Evolutionary conservation across 2,329 filamentous ascomycete genomes (phyloP).

Genomic region (Fusarium globosum): DNA sequence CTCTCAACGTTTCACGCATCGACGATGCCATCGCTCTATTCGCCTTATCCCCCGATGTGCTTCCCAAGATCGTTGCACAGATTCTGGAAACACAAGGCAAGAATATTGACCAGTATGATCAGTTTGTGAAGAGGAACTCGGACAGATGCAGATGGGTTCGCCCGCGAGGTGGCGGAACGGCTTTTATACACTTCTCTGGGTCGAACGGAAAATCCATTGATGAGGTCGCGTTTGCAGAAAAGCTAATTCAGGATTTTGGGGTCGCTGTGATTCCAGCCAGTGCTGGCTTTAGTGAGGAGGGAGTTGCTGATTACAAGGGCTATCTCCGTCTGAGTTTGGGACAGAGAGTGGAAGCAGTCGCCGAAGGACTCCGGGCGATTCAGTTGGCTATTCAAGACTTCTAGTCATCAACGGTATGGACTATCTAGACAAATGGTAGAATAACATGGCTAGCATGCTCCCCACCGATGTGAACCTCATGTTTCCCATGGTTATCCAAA

Average conservation of each 20-base stretch:
- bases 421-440: background rate
- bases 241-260: background rate
- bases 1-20: background rate
- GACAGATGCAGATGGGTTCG: background rate
- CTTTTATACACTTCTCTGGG: background rate
- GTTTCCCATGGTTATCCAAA: conserved; percentile 4
- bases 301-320: background rate
- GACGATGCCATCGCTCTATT: background rate
- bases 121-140: background rate
- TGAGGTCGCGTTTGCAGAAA: background rate
- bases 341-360: background rate
- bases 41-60: background rate
- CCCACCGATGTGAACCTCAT: background rate
- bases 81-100: background rate
- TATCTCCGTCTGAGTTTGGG: background rate
- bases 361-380: background rate
- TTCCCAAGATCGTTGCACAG: background rate
- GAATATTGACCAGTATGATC: background rate
- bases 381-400: background rate
- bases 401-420: fast-evolving
- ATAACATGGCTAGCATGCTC: conserved; percentile 4
- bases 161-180: background rate
- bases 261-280: background rate
- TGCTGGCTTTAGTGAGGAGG: background rate
- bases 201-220: background rate